phyloP scores from a whole-genome alignment of 1,139 yeast genomes.

The Candida glucosophila region DNA sequence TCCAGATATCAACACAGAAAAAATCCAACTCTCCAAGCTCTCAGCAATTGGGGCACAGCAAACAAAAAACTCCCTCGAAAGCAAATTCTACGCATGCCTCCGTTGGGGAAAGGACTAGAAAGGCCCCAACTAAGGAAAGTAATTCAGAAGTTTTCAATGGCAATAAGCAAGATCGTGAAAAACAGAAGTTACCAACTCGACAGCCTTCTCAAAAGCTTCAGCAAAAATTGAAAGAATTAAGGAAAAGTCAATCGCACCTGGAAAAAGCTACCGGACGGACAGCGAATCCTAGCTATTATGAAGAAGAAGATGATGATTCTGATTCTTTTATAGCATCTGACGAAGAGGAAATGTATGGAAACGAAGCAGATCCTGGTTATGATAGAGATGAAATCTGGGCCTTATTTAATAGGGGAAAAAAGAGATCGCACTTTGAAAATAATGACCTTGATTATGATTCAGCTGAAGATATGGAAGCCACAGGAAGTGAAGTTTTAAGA shows the following conservation, averaged over 20 bases:
- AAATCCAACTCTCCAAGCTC: constrained; percentile 26
- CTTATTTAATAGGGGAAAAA: constrained; percentile 62
- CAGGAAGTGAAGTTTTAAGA: constrained; percentile 76
- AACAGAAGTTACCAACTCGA: constrained; percentile 8
- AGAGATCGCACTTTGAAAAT: constrained; percentile 33
- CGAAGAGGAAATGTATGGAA: constrained; percentile 34
- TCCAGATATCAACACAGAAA: constrained; percentile 26
- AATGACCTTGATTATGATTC: constrained; percentile 48
- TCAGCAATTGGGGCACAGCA: not conserved
- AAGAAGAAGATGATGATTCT: constrained; percentile 26
- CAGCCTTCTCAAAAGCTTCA: constrained; percentile 18
- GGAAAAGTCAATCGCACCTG: constrained; percentile 6
- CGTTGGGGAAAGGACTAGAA: constrained; percentile 1
- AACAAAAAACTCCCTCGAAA: constrained; percentile 1
- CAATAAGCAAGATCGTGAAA: constrained; percentile 1
- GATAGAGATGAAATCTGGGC: constrained; percentile 87
- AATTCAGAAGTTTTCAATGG: constrained; percentile 2
- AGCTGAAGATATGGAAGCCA: constrained; percentile 85
- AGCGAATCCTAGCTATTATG: constrained; percentile 7
- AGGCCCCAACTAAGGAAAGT: constrained; percentile 3
- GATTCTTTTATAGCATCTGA: constrained; percentile 52
- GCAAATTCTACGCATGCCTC: not conserved
- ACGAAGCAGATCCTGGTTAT: constrained; percentile 29
- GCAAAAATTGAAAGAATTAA: constrained; percentile 13
- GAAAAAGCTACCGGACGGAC: constrained; percentile 1